These are phyloP conservation scores for Corymbia citriodora DNA, from an alignment of 441 rosid genomes.

Conservation along the genomic window DNA sequence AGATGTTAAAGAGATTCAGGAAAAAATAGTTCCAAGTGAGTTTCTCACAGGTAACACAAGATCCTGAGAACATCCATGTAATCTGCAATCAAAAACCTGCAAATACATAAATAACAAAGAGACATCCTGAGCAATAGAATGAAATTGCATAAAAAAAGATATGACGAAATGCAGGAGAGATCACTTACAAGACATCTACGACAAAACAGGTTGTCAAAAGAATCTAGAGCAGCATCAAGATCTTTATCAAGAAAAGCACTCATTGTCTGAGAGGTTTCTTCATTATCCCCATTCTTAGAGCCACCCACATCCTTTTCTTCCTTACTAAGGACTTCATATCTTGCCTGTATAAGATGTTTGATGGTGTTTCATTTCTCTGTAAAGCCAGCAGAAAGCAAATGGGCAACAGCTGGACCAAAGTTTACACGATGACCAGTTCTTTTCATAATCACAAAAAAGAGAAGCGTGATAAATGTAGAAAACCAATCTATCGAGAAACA, in stretches of 20 bases:
- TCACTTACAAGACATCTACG: slow-evolving; percentile 90
- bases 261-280: slow-evolving; percentile 33
- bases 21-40: slow-evolving; percentile 13
- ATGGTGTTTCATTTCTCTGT: slow-evolving; percentile 96
- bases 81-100: slow-evolving; percentile 98
- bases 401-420: slow-evolving; percentile 91
- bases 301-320: slow-evolving; percentile 43
- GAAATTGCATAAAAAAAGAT: not conserved
- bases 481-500: not conserved
- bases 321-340: slow-evolving; percentile 67
- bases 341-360: slow-evolving; percentile 99
- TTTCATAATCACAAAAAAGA: slow-evolving; percentile 17
- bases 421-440: slow-evolving; percentile 56
- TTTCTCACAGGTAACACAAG: slow-evolving; percentile 87
- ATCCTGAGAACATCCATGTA: slow-evolving; percentile 99
- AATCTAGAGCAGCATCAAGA: slow-evolving; percentile 97
- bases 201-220: slow-evolving; percentile 95
- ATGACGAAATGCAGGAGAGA: slow-evolving; percentile 1
- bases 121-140: not conserved
- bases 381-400: slow-evolving; percentile 69
- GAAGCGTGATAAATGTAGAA: not conserved
- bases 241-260: slow-evolving; percentile 74
- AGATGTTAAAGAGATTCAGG: slow-evolving; percentile 3
- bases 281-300: slow-evolving; percentile 40
- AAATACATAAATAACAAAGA: slow-evolving; percentile 9